Evolutionary conservation across 805 yeast species (phyloP), one percentile per base, ranked within the genome.

Genomic region (Candida michaelii): DNA sequence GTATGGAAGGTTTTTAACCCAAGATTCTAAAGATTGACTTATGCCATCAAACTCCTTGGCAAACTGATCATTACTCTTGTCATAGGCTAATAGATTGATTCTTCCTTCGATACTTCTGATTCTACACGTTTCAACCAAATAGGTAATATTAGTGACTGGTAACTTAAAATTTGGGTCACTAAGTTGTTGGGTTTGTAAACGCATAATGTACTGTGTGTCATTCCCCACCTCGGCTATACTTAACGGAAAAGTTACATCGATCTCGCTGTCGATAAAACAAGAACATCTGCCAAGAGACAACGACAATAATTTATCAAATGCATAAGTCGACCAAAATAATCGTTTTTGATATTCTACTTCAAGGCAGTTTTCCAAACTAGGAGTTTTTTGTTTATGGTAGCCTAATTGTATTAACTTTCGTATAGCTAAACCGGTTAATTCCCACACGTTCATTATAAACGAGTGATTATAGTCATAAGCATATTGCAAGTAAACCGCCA

Each of bases 281-380:
- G 41, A 35, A 5, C 39, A 39, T 21, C 47, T 35, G 2, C 47
- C 47, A 12, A 44, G 30, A 3, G 47, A 44, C n/a, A 40, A 16
- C 11, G 44, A 39, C 21, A 44, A 29, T 14, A 44, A 32, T 18
- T 39, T 35, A 32, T 44, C 47, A 32, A 44, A 44, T 3, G 43
- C 44, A 44, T 40, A 44, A 15, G 32, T 33, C 12, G 47, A 44
- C 47, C 47, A 44, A 29, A 44, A 44, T 2, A 44, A 17, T 24
- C 47, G 14, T 15, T 40, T 44, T 14, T 40, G 39, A 8, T 30
- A 31, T 27, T 44, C 47, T 2, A 31, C 16, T 24, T 44, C 41
- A 10, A 36, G 21, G 32, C 44, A 44, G 15, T 30, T 40, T 8
- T 35, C 34, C 29, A 44, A 34, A 7, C 36, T 40, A 11, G 41